A percentile compares a stretch with the other conserved stretches of the same genome.
phyloP scores from a whole-genome alignment of 106 monocot species.

The Dactylorhiza incarnata region DNA sequence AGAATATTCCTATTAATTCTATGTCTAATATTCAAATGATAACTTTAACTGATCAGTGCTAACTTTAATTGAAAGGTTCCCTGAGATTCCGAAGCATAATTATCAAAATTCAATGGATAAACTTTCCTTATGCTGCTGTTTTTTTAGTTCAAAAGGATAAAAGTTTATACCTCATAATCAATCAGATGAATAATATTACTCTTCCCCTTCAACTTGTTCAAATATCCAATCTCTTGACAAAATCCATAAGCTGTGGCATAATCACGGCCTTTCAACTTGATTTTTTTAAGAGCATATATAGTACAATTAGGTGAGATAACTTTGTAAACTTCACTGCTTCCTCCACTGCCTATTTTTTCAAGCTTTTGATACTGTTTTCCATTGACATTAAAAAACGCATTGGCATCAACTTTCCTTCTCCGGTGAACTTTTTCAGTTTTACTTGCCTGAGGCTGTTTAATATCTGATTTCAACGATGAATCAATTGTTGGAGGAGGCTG shows the following conservation, averaged over 20 bases:
- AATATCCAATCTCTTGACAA: constrained; percentile 95
- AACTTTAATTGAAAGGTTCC: too few species aligned
- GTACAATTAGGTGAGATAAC: constrained; percentile 78
- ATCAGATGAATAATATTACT: constrained; percentile 91
- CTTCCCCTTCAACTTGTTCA: constrained; percentile 84
- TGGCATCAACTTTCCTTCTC: constrained; percentile 80
- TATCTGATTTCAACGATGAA: constrained; percentile 16
- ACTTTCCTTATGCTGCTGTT: too few species aligned
- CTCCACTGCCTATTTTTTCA: constrained; percentile 97
- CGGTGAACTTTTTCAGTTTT: constrained; percentile 46
- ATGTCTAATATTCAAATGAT: too few species aligned
- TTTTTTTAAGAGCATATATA: constrained; percentile 92
- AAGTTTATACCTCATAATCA: constrained; percentile 78
- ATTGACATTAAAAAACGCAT: constrained; percentile 84
- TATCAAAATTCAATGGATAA: too few species aligned
- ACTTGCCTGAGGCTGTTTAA: constrained; percentile 24
- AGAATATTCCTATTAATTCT: too few species aligned
- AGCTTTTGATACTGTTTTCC: constrained; percentile 96
- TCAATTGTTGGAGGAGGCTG: constrained; percentile 15
- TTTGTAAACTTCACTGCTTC: constrained; percentile 98
- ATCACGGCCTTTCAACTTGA: constrained; percentile 88
- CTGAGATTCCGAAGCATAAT: too few species aligned
- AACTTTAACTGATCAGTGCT: too few species aligned
- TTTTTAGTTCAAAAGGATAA: background rate
- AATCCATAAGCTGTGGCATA: constrained; percentile 94